Evolutionary conservation across 2,329 filamentous ascomycete species (phyloP).

Genomic region (Alternaria novae-zelandiae): DNA sequence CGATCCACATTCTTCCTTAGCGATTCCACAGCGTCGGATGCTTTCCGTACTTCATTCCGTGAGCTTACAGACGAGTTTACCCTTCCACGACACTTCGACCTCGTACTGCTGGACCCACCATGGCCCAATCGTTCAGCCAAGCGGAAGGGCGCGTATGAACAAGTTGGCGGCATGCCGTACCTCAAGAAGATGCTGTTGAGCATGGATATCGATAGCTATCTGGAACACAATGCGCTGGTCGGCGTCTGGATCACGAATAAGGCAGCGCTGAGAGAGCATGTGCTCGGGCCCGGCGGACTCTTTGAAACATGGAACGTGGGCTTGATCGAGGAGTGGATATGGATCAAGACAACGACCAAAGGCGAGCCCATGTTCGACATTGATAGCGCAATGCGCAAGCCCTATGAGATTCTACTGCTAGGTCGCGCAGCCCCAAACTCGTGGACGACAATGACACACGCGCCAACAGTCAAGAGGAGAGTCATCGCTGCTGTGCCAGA

Average conservation of each 20-base stretch:
- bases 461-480: slow-evolving; percentile 53
- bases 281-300: slow-evolving; percentile 63
- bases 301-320: slow-evolving; percentile 72
- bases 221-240: slow-evolving; percentile 57
- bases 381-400: slow-evolving; percentile 71
- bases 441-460: slow-evolving; percentile 25
- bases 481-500: slow-evolving; percentile 75
- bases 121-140: slow-evolving; percentile 81
- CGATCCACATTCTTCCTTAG: slow-evolving; percentile 59
- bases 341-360: slow-evolving; percentile 72
- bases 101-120: slow-evolving; percentile 77
- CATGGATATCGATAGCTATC: slow-evolving; percentile 55
- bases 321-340: slow-evolving; percentile 74
- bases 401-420: slow-evolving; percentile 76
- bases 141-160: slow-evolving; percentile 62
- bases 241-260: slow-evolving; percentile 83
- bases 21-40: slow-evolving; percentile 45
- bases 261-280: slow-evolving; percentile 59
- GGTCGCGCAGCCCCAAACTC: slow-evolving; percentile 50
- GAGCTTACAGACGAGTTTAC: slow-evolving; percentile 46
- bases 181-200: slow-evolving; percentile 51
- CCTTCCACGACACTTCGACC: slow-evolving; percentile 63
- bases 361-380: slow-evolving; percentile 71
- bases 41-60: slow-evolving; percentile 49
- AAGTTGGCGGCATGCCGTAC: slow-evolving; percentile 53